Evolutionary conservation across 805 yeast genomes (phyloP).

Genomic region (Metschnikowia chrysomelidarum): DNA sequence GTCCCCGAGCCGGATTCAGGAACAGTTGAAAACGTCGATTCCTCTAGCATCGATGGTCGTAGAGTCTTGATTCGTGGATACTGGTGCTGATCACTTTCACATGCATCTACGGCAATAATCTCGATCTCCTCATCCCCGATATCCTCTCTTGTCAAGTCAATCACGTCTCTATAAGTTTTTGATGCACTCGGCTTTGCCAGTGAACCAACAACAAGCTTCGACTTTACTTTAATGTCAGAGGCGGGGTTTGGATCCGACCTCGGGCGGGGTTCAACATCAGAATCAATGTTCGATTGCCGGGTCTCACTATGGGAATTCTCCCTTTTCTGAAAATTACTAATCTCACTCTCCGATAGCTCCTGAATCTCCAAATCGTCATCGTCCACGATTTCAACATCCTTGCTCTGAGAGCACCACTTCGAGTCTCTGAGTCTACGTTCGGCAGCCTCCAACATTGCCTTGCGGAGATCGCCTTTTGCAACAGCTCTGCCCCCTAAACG

Average conservation of each 20-base stretch:
- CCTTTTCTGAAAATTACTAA: no score
- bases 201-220: no score
- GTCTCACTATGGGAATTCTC: background rate
- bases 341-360: slow-evolving; percentile 34
- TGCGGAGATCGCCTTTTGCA: slow-evolving; percentile 30
- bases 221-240: no score
- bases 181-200: background rate
- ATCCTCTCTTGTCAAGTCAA: slow-evolving; percentile 17
- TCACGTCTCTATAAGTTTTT: slow-evolving; percentile 10
- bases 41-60: slow-evolving; percentile 8
- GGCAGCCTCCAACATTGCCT: slow-evolving; percentile 57
- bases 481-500: slow-evolving; percentile 26
- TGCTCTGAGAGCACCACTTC: slow-evolving; percentile 41
- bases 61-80: background rate
- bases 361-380: slow-evolving; percentile 40
- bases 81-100: slow-evolving; percentile 3
- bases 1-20: slow-evolving; percentile 2
- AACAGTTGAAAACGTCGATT: slow-evolving; percentile 3
- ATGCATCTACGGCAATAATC: slow-evolving; percentile 15
- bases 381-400: slow-evolving; percentile 17
- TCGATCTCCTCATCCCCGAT: slow-evolving; percentile 17
- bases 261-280: no score
- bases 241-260: no score
- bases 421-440: slow-evolving; percentile 55
- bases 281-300: background rate